Evolutionary conservation across 2,329 filamentous ascomycete species (phyloP), one percentile per base, ranked within the genome.

Genomic region (Aphanocladium album): DNA sequence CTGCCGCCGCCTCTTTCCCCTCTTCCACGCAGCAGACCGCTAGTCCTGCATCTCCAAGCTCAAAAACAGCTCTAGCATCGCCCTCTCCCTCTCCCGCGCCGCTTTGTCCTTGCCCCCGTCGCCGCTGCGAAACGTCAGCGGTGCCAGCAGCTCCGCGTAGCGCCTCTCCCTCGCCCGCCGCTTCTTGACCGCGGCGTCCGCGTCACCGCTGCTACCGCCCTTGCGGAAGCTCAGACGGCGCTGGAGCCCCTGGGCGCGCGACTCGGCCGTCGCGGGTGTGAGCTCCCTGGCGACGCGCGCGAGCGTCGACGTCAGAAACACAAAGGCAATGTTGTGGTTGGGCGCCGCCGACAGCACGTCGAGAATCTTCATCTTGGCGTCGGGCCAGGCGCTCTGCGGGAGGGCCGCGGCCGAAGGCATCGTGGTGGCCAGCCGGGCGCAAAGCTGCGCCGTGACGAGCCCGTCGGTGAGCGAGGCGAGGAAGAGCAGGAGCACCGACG

Each of bases 251-350:
- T 70, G 55, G 27, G 65, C 46, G 46, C 66, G 66, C 49, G 62
- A 65, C 64, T 63, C 79, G 52, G 43, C 69, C 62, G 62, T 79
- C 67, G 52, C 25, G 67, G 80, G 45, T 69, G 71, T 72, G 6
- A 86, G 72, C 59, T 86, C 83, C 0, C 75, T 71, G 1, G 79
- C 76, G 1, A 84, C 74, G 4, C 80, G 78, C 2, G 79, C 75
- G 1, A 97, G 80, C 74, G 92, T 93, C 9, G 90, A 87, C 0
- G 89, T 91, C 17, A 97, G 77, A 65, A 97, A 92, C 2, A 96
- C 89, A 69, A 97, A 96, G 0, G 89, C 89, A 60, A 96, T 93
- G 70, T 91, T 95, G 74, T 96, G 89, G 54, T 88, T 88, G 0
- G 91, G 89, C 0, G 85, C 82, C 2, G 83, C 78, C 0, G 88